phyloP scores from a whole-genome alignment of 306 rosid species.

The Castanea sativa region DNA sequence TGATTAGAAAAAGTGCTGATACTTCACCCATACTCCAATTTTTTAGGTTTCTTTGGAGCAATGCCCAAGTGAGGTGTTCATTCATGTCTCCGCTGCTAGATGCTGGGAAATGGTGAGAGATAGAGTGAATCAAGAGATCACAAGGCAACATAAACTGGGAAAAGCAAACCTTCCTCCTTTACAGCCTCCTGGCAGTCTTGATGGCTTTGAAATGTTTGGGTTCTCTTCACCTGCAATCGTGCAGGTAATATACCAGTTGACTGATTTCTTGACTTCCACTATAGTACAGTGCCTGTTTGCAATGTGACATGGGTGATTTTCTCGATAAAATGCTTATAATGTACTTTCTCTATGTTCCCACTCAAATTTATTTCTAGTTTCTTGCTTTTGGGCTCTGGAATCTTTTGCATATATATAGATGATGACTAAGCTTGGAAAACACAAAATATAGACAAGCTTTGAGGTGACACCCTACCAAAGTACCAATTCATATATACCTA shows the following conservation, averaged over 20 bases:
- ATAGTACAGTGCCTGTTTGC: neutral
- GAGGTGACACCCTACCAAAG: neutral
- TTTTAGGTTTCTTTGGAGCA: constrained; percentile 81
- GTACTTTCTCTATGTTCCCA: neutral
- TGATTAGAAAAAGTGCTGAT: neutral
- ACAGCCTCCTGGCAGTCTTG: constrained; percentile 98
- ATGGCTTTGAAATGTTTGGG: constrained; percentile 98
- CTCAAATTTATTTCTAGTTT: neutral
- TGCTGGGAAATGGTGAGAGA: constrained; percentile 98
- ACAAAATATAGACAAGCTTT: neutral
- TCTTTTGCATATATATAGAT: neutral
- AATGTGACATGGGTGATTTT: neutral
- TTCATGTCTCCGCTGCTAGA: constrained; percentile 66
- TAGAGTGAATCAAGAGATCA: constrained; percentile 85
- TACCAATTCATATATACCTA: neutral
- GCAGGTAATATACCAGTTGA: constrained; percentile 61
- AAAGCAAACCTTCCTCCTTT: constrained; percentile 81
- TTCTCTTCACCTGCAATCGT: constrained; percentile 93
- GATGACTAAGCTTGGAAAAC: neutral
- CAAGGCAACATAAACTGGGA: constrained; percentile 85
- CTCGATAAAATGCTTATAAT: neutral
- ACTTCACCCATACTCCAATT: constrained; percentile 12
- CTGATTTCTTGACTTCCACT: neutral
- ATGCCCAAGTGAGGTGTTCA: constrained; percentile 69
- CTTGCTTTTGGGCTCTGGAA: neutral